phyloP scores from a whole-genome alignment of 345 rosid species.

The Eucalyptus paniculata region DNA sequence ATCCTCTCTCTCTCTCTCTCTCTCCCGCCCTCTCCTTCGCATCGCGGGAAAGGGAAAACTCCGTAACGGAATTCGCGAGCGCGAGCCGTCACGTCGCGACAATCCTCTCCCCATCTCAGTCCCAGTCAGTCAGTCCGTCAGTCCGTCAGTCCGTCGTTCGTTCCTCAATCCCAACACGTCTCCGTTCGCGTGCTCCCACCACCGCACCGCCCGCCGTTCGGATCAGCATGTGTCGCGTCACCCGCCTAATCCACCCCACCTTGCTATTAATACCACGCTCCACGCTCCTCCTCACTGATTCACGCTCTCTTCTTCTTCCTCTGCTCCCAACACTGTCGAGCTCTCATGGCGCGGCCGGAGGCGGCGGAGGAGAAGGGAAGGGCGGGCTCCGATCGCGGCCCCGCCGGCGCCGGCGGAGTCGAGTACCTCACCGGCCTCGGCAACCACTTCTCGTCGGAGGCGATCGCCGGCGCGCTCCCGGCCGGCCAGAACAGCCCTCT shows the following conservation, averaged over 20 bases:
- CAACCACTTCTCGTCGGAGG: constrained; percentile 71
- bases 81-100: neutral
- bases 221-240: neutral
- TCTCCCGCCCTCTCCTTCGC: neutral
- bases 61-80: neutral
- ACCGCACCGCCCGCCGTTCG: neutral
- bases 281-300: neutral
- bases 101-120: neutral
- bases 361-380: neutral
- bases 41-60: neutral
- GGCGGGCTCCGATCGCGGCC: neutral
- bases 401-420: neutral
- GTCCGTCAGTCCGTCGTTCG: neutral
- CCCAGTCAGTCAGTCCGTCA: no score
- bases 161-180: neutral
- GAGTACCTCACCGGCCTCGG: constrained; percentile 55
- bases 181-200: neutral
- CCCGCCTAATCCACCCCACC: neutral
- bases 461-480: constrained; percentile 72
- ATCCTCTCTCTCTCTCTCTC: no score
- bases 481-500: constrained; percentile 83
- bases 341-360: neutral
- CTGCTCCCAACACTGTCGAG: neutral
- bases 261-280: neutral
- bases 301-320: neutral